Conservation (phyloP, 2,329 filamentous ascomycete genomes). For the Fusarium pseudonygamai region DNA sequence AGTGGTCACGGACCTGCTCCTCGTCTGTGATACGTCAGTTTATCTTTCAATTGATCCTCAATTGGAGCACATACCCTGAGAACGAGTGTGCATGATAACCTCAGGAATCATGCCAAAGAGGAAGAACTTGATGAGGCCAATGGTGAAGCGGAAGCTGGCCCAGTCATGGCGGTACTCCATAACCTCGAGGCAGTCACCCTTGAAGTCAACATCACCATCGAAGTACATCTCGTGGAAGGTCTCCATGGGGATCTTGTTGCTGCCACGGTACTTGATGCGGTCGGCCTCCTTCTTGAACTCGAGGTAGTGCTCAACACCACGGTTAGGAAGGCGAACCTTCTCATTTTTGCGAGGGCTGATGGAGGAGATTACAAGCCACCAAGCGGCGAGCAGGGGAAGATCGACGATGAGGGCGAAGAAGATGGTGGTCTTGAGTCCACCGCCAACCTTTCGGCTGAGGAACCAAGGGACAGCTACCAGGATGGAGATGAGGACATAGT, state of each 20-base stretch:
- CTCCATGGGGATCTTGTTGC: slow-evolving; percentile 86
- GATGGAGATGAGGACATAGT: slow-evolving; percentile 76
- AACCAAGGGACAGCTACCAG: slow-evolving; percentile 79
- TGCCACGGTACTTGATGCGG: slow-evolving; percentile 75
- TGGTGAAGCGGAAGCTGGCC: slow-evolving; percentile 93
- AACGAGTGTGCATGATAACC: slow-evolving; percentile 90
- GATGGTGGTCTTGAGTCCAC: slow-evolving; percentile 88
- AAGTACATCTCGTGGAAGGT: slow-evolving; percentile 99
- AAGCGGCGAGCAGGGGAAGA: slow-evolving; percentile 80
- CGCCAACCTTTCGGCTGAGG: slow-evolving; percentile 85
- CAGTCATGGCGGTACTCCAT: slow-evolving; percentile 97
- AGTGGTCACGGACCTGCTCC: slow-evolving; percentile 97
- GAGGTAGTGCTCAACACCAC: slow-evolving; percentile 90
- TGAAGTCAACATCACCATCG: slow-evolving; percentile 93
- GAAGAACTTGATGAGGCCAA: slow-evolving; percentile 87
- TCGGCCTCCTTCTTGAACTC: slow-evolving; percentile 76
- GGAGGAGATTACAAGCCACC: slow-evolving; percentile 83
- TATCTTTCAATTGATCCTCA: background rate
- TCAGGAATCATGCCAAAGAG: slow-evolving; percentile 88
- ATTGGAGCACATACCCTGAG: slow-evolving; percentile 65
- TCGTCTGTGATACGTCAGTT: slow-evolving; percentile 63
- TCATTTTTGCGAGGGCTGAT: slow-evolving; percentile 92
- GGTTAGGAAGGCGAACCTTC: slow-evolving; percentile 86
- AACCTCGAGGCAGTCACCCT: slow-evolving; percentile 87
- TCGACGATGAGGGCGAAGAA: slow-evolving; percentile 83